A percentile compares a stretch with the other conserved stretches of the same genome.
Conservation (phyloP, 2,329 filamentous ascomycete species). For the Macrophomina tecta region DNA sequence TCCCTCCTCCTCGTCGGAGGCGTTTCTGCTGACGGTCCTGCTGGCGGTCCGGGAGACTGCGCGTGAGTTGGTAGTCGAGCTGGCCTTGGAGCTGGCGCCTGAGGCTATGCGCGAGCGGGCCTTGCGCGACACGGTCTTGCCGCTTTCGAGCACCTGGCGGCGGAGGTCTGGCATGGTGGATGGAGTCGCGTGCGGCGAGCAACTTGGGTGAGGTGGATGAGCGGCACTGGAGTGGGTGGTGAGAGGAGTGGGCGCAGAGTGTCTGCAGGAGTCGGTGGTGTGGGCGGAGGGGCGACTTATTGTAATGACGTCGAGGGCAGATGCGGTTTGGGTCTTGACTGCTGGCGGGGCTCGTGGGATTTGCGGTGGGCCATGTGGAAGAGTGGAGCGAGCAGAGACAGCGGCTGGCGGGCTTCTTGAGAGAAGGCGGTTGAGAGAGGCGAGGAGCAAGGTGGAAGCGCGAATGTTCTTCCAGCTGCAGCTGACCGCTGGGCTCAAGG, state of each 20-base stretch:
- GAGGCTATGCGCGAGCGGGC: slow-evolving; percentile 64
- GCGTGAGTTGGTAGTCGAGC: slow-evolving; percentile 64
- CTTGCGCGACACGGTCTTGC: slow-evolving; percentile 75
- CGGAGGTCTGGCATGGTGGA: slow-evolving; percentile 64
- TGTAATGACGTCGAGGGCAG: slow-evolving; percentile 26
- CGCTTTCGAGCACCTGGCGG: slow-evolving; percentile 73
- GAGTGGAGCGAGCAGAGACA: slow-evolving; percentile 3
- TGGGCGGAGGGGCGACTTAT: slow-evolving; percentile 2
- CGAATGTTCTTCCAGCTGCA: slow-evolving; percentile 18
- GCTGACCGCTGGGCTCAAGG: slow-evolving; percentile 6
- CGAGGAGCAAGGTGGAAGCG: slow-evolving; percentile 13
- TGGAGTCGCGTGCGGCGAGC: slow-evolving; percentile 20
- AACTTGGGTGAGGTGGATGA: slow-evolving; percentile 3
- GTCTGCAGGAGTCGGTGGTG: not conserved
- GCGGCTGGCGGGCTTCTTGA: slow-evolving; percentile 1
- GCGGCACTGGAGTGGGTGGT: slow-evolving; percentile 1
- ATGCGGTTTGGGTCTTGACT: slow-evolving; percentile 9
- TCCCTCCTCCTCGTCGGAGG: slow-evolving; percentile 68
- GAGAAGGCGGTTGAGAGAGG: not conserved
- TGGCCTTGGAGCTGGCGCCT: slow-evolving; percentile 63
- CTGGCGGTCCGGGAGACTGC: slow-evolving; percentile 58
- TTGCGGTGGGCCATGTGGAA: slow-evolving; percentile 24
- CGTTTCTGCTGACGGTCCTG: slow-evolving; percentile 64
- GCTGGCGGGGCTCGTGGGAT: slow-evolving; percentile 11
- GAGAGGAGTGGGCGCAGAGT: not conserved